Conservation (phyloP, 2,329 filamentous ascomycete genomes). For the Monosporascus sp. region DNA sequence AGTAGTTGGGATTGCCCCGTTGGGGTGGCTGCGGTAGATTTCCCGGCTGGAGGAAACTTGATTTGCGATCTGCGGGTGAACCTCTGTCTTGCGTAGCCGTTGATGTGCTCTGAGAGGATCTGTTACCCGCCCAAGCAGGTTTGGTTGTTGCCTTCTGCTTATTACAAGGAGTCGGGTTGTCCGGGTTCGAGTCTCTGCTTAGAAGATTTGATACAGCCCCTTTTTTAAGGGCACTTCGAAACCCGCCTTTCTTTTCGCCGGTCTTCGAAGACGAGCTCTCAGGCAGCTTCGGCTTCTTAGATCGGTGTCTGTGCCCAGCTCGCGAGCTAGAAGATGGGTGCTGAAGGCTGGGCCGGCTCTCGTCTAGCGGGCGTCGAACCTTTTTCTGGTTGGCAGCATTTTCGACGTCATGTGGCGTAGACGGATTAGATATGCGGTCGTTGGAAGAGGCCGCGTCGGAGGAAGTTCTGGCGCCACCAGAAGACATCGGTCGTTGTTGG, state of each 20-base stretch:
- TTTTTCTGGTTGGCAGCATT: slow-evolving; percentile 44
- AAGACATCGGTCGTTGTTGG: slow-evolving; percentile 10
- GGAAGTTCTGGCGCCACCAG: slow-evolving; percentile 5
- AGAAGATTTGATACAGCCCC: slow-evolving; percentile 42
- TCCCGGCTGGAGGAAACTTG: slow-evolving; percentile 26
- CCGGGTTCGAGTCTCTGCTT: slow-evolving; percentile 38
- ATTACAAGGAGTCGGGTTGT: slow-evolving; percentile 17
- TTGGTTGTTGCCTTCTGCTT: slow-evolving; percentile 15
- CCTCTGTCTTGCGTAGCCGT: slow-evolving; percentile 17
- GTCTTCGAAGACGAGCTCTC: slow-evolving; percentile 15
- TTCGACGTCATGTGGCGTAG: slow-evolving; percentile 21
- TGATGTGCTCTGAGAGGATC: slow-evolving; percentile 13
- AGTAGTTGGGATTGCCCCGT: slow-evolving; percentile 32
- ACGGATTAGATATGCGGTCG: slow-evolving; percentile 13
- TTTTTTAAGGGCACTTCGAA: slow-evolving; percentile 49
- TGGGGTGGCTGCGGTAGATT: slow-evolving; percentile 31
- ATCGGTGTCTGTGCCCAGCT: slow-evolving; percentile 18
- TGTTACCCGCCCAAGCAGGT: slow-evolving; percentile 20
- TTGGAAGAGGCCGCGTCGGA: slow-evolving; percentile 13
- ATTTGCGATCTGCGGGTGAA: slow-evolving; percentile 26
- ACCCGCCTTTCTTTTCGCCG: slow-evolving; percentile 39
- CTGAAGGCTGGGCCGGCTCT: slow-evolving; percentile 14
- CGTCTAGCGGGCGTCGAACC: slow-evolving; percentile 31
- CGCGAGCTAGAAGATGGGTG: slow-evolving; percentile 11
- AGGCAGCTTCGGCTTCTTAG: slow-evolving; percentile 27